Evolutionary conservation across 257 asterid species (phyloP).

Genomic region (Vinca minor): DNA sequence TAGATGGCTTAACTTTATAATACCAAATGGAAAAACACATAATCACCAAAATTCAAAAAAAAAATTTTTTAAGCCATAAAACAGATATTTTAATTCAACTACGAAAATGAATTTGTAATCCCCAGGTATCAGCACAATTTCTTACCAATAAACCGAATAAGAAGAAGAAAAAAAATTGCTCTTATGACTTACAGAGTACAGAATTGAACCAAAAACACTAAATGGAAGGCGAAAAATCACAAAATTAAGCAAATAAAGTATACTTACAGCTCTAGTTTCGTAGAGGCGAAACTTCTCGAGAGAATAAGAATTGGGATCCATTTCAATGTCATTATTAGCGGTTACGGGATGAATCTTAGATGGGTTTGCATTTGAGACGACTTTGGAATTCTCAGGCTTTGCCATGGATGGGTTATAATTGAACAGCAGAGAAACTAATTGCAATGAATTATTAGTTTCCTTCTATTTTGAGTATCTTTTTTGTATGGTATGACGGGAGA

Average conservation of each 20-base stretch:
- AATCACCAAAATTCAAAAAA: not conserved
- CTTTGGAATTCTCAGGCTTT: conserved; percentile 48
- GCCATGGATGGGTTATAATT: no score
- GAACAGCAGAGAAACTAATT: no score
- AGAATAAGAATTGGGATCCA: conserved; percentile 61
- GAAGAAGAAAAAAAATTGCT: not conserved
- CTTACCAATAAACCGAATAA: not conserved
- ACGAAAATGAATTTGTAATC: not conserved
- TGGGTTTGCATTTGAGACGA: conserved; percentile 32
- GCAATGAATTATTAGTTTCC: no score
- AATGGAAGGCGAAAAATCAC: not conserved
- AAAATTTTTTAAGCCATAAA: not conserved
- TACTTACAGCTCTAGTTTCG: conserved; percentile 76
- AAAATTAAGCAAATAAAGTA: not conserved
- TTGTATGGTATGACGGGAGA: no score
- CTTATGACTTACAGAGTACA: not conserved
- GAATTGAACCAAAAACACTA: not conserved
- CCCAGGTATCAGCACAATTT: not conserved
- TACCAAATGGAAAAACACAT: not conserved
- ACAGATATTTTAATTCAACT: not conserved
- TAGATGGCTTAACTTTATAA: not conserved
- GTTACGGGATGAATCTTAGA: conserved; percentile 44
- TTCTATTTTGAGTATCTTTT: no score
- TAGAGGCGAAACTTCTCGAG: conserved; percentile 96
- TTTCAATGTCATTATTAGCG: conserved; percentile 41